phyloP scores from a whole-genome alignment of 257 asterid species.

The Nicotiana tabacum region DNA sequence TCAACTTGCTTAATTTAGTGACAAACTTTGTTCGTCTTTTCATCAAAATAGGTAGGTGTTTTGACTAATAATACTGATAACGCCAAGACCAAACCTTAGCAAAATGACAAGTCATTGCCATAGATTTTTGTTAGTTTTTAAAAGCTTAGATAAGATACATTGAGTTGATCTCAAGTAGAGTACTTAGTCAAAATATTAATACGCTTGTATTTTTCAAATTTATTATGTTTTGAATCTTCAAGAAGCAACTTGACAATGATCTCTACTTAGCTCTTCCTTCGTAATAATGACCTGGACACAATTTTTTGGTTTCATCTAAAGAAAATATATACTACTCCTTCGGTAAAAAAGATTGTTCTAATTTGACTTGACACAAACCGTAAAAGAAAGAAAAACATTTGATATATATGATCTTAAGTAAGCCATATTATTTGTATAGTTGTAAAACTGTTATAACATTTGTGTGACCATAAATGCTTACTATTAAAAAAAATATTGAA shows the following conservation, averaged over 20 bases:
- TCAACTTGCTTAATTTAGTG: not conserved
- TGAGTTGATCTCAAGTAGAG: not conserved
- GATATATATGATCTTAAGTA: no score
- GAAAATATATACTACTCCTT: not conserved
- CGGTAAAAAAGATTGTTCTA: no score
- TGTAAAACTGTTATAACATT: no score
- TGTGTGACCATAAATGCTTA: no score
- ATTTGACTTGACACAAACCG: no score
- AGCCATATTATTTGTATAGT: no score
- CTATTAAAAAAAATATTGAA: no score
- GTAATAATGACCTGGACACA: not conserved
- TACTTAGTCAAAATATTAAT: not conserved
- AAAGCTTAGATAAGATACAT: not conserved
- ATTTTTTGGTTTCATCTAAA: not conserved
- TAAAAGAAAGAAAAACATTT: no score
- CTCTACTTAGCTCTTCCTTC: not conserved
- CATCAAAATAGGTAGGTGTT: not conserved
- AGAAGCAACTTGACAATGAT: not conserved
- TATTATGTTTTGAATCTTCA: not conserved
- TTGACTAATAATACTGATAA: not conserved
- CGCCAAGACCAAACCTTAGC: not conserved
- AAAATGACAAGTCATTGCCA: not conserved
- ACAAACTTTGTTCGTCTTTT: not conserved
- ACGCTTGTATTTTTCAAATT: not conserved
- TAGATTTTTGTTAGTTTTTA: not conserved